phyloP scores from a whole-genome alignment of 2,329 filamentous ascomycete species.

The Fusarium poae region DNA sequence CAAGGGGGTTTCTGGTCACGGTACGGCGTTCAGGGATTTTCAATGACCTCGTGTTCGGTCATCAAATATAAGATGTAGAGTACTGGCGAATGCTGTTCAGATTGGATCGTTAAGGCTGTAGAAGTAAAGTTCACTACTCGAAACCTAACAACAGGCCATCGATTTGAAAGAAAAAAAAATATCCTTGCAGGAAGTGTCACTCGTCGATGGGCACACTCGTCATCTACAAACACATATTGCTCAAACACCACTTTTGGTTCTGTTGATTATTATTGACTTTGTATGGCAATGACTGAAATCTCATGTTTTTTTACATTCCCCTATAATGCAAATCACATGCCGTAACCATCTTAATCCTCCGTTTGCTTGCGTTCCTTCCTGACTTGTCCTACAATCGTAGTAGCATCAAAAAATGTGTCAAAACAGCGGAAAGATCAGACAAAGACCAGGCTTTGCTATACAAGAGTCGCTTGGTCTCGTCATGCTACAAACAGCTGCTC shows the following conservation, averaged over 20 bases:
- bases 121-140: background rate
- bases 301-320: conserved; percentile 42
- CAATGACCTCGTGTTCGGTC: background rate
- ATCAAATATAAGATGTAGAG: background rate
- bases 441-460: conserved; percentile 9
- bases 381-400: conserved; percentile 27
- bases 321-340: conserved; percentile 40
- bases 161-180: background rate
- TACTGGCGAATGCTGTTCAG: background rate
- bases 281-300: conserved; percentile 35
- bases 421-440: conserved; percentile 16
- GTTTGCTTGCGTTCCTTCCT: conserved; percentile 35
- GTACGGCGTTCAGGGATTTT: conserved; percentile 38
- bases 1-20: conserved; percentile 23
- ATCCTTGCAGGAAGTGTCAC: background rate
- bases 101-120: background rate
- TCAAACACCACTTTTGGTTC: background rate
- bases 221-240: background rate
- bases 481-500: conserved; percentile 15
- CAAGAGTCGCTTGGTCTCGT: conserved; percentile 14
- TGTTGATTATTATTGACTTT: conserved; percentile 35
- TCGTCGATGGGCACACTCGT: background rate
- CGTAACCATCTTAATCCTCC: conserved; percentile 25
- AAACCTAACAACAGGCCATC: background rate
- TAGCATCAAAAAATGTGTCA: conserved; percentile 14